Conservation (phyloP, 495 filamentous ascomycete species). For the Annulohypoxylon moriforme region DNA sequence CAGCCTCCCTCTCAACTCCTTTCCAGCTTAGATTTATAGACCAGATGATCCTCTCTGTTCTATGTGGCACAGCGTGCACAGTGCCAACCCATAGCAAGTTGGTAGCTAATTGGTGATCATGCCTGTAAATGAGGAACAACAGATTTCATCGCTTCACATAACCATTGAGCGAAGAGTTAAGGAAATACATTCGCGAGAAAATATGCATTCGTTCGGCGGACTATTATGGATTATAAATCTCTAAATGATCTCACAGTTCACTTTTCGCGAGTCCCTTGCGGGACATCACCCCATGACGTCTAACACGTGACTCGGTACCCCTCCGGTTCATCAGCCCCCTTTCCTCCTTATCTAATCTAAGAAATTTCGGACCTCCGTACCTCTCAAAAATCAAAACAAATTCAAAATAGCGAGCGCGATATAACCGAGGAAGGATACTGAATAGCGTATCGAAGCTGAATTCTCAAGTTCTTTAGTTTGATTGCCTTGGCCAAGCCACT, state of each 20-base stretch:
- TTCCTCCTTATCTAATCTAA: neutral
- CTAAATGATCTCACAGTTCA: too few relatives aligned
- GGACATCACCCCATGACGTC: neutral
- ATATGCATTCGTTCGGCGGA: too few relatives aligned
- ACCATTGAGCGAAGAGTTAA: too few relatives aligned
- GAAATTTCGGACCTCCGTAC: neutral
- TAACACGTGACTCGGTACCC: neutral
- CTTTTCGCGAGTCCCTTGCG: neutral
- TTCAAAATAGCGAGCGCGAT: neutral
- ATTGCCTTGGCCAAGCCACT: slow-evolving; percentile 35
- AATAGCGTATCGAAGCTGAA: neutral
- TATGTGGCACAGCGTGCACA: neutral
- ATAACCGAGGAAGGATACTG: neutral
- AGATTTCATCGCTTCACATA: neutral
- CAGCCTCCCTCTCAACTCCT: neutral
- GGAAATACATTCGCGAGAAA: too few relatives aligned
- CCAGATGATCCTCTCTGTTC: neutral
- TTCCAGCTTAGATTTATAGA: neutral
- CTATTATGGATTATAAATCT: too few relatives aligned
- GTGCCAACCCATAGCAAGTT: too few relatives aligned
- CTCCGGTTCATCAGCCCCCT: neutral
- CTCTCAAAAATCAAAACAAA: neutral
- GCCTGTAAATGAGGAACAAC: neutral
- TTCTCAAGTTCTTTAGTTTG: slow-evolving; percentile 3
- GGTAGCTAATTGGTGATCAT: neutral